phyloP scores from a whole-genome alignment of 2,329 filamentous ascomycete species.

The Colletotrichum sp. region DNA sequence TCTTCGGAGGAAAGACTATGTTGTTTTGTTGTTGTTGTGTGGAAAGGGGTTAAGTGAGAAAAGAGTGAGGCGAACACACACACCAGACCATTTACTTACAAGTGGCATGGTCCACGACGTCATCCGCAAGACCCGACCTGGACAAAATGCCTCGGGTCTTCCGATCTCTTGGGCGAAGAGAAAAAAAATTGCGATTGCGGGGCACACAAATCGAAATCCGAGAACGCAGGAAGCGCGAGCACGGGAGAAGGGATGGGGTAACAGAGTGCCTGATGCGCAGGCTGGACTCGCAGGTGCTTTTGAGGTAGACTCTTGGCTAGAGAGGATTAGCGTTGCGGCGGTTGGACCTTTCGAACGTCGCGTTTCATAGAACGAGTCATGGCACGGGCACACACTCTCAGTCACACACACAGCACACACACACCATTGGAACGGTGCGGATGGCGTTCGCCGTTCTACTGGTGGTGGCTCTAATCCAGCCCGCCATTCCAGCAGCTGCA shows the following conservation, averaged over 20 bases:
- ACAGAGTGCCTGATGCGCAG: not conserved
- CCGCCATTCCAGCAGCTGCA: not conserved
- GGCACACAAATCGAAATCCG: not conserved
- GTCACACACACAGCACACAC: not conserved
- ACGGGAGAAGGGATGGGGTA: not conserved
- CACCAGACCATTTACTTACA: not conserved
- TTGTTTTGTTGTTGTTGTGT: not conserved
- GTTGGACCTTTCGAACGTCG: slow-evolving; percentile 3
- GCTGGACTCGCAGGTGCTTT: not conserved
- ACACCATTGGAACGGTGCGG: not conserved
- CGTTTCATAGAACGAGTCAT: slow-evolving; percentile 19
- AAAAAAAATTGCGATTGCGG: not conserved
- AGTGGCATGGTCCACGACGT: not conserved
- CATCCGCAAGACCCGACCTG: not conserved
- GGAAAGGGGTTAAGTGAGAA: not conserved
- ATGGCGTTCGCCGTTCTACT: not conserved
- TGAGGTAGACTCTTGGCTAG: slow-evolving; percentile 1
- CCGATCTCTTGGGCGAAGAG: not conserved
- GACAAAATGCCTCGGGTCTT: not conserved
- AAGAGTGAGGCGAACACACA: not conserved
- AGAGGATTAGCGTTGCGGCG: slow-evolving; percentile 2
- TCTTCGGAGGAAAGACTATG: not conserved
- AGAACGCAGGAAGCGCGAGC: not conserved
- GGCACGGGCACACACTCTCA: not conserved
- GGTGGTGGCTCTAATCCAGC: not conserved